Percentiles rank a stretch among this genome's conserved stretches.
Evolutionary conservation across 441 rosid genomes (phyloP).

Genomic region (Aleurites moluccanus): DNA sequence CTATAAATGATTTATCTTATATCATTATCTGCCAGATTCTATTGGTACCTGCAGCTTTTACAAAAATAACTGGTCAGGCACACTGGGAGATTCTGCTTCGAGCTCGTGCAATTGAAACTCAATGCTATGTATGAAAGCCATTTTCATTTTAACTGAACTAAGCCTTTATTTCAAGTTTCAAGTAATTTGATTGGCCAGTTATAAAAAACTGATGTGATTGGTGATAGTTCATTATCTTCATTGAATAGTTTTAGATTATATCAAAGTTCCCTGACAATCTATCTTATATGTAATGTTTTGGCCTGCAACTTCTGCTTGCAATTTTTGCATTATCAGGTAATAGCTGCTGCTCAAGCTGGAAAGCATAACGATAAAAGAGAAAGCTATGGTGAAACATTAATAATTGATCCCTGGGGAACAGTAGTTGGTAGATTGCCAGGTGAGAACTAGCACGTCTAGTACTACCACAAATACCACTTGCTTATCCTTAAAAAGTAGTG

Average conservation of each 20-base stretch:
- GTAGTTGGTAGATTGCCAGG: conserved; percentile 82
- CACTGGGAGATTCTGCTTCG: conserved; percentile 98
- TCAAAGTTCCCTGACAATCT: neutral
- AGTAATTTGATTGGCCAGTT: no score
- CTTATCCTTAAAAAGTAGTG: neutral
- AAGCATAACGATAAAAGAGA: conserved; percentile 84
- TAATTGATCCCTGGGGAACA: conserved; percentile 97
- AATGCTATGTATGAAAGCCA: conserved; percentile 69
- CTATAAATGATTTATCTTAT: conserved; percentile 1
- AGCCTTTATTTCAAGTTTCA: neutral
- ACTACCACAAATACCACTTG: neutral
- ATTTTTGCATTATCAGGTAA: conserved; percentile 50
- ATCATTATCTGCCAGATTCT: conserved; percentile 53
- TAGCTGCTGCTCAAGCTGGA: conserved; percentile 96
- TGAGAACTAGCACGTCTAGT: conserved; percentile 27
- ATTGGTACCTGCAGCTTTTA: conserved; percentile 89
- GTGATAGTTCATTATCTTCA: neutral
- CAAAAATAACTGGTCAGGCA: conserved; percentile 84
- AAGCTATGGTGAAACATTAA: conserved; percentile 81
- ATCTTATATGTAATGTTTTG: neutral
- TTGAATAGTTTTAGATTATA: neutral
- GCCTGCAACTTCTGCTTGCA: conserved; percentile 10
- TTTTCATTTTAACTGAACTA: conserved; percentile 1
- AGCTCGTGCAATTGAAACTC: conserved; percentile 93
- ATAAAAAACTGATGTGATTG: neutral